phyloP scores from a whole-genome alignment of 1,284 basidiomycete genomes.

The Lentinus polychrous region DNA sequence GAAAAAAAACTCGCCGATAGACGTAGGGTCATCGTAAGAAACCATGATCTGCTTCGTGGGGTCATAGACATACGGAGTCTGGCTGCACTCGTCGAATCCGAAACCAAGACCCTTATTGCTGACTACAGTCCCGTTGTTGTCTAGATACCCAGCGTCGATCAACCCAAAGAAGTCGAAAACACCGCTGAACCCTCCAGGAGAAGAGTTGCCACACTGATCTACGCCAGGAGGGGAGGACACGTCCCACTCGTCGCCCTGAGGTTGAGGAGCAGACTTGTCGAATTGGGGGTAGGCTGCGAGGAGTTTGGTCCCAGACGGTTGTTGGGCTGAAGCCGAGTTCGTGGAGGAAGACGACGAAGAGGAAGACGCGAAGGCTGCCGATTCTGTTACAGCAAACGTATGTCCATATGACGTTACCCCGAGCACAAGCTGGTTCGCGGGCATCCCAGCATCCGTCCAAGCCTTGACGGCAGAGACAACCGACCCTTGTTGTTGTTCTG shows the following conservation, averaged over 20 bases:
- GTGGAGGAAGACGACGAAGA: conserved; percentile 6
- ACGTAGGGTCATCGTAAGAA: conserved; percentile 32
- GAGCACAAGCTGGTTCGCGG: conserved; percentile 54
- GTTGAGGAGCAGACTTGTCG: conserved; percentile 27
- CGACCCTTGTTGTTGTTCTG: conserved; percentile 48
- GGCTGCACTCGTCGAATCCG: conserved; percentile 38
- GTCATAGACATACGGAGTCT: conserved; percentile 45
- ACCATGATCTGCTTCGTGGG: conserved; percentile 30
- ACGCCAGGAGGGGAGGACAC: conserved; percentile 17
- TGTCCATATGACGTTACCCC: conserved; percentile 57
- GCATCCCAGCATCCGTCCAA: conserved; percentile 62
- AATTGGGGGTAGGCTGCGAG: conserved; percentile 33
- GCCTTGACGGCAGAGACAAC: conserved; percentile 50
- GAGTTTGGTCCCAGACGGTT: conserved; percentile 12
- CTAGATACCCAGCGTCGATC: conserved; percentile 33
- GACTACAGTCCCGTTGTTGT: conserved; percentile 28
- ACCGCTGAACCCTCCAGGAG: conserved; percentile 26
- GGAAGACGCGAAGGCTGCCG: conserved; percentile 22
- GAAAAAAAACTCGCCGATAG: conserved; percentile 24
- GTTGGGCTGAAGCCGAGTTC: no score
- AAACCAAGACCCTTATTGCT: conserved; percentile 29
- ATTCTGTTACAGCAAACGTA: conserved; percentile 30
- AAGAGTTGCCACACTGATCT: conserved; percentile 31
- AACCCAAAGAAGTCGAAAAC: conserved; percentile 37
- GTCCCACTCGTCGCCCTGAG: conserved; percentile 39